Base-by-base conservation (phyloP, 441 rosid species). In the Adansonia madagascariensis region DNA sequence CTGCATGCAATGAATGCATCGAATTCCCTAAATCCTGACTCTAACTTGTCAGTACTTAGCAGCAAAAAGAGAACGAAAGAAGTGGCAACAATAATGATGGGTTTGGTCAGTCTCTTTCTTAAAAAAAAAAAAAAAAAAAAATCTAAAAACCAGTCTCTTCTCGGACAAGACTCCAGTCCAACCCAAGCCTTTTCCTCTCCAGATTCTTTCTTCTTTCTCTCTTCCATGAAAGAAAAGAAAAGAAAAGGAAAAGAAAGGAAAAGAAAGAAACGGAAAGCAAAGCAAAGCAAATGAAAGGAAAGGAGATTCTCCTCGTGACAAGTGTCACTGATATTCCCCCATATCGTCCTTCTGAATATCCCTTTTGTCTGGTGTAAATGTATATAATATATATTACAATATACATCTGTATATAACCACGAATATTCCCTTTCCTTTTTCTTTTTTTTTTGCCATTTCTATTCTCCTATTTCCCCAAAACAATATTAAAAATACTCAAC, bases 131-230 rank as follows among this genome's bases (percentile, higher is more conserved):
- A 55, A 3, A 24, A 24, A 24, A 24, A 24, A 24, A 24, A 24
- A 24, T 24, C 27, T 24, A 24, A 10, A 55, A 55, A 78, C 49
- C 85, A 87, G 73, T 75, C 88, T 83, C 92, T 86, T 90, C 82
- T 79, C 18, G 52, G 75, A 74, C 59, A 74, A 74, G 77, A 10
- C 91, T 89, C 94, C 92, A 87, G 87, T 89, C 94, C 92, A 89
- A 87, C 81, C 80, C 79, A n/a, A 2, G 61, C 88, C 89, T 87
- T 89, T 87, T 81, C 41, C 64, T 82, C 27, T 80, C 59, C 41
- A 46, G 89, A 85, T 87, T 27, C 67, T 43, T 31, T 41, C 3
- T 50, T 56, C 59, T 17, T 12, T 71, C 66, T 57, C 17, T 53
- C 53, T 46, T 52, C 15, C 6, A 3, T 60, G 22, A 41, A 0